These are phyloP conservation scores for Chaetothyriales sp. DNA, from an alignment of 2,329 filamentous ascomycete species.

Conservation along the genomic window DNA sequence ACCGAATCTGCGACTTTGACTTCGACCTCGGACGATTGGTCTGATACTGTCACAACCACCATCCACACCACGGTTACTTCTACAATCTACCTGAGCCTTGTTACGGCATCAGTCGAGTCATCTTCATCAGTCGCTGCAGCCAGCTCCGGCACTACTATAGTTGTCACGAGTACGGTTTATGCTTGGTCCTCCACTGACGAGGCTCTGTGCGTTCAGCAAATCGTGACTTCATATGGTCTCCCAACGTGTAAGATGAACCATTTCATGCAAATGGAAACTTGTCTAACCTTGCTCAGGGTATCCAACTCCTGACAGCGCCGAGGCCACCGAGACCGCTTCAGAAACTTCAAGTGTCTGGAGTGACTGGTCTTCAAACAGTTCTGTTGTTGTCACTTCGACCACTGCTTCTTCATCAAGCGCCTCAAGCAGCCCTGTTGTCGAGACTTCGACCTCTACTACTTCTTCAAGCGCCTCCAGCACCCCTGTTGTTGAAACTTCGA, in stretches of 20 bases:
- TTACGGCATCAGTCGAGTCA: constrained; percentile 42
- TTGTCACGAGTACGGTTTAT: constrained; percentile 6
- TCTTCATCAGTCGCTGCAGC: constrained; percentile 41
- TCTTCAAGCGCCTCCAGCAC: constrained; percentile 18
- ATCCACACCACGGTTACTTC: constrained; percentile 28
- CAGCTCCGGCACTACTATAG: constrained; percentile 9
- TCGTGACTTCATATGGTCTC: constrained; percentile 15
- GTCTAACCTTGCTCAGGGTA: constrained; percentile 6
- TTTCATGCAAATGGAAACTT: background rate
- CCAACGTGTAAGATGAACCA: constrained; percentile 13
- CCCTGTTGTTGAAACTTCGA: constrained; percentile 15
- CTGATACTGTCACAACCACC: constrained; percentile 17
- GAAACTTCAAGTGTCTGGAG: background rate
- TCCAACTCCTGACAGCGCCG: constrained; percentile 8
- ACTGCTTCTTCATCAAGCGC: constrained; percentile 19
- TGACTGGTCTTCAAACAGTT: constrained; percentile 1
- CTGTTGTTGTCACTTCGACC: constrained; percentile 4
- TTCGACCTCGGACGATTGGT: background rate
- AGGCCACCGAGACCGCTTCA: background rate
- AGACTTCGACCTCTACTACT: constrained; percentile 15
- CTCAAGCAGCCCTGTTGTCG: constrained; percentile 13
- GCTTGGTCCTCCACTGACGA: constrained; percentile 2
- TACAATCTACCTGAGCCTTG: constrained; percentile 52
- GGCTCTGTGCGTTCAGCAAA: constrained; percentile 9
- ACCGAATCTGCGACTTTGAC: background rate